Evolutionary conservation across 371 early-diverging fungal genomes (phyloP), one percentile per base, ranked within the genome.

Genomic region (Mortierella sp.): DNA sequence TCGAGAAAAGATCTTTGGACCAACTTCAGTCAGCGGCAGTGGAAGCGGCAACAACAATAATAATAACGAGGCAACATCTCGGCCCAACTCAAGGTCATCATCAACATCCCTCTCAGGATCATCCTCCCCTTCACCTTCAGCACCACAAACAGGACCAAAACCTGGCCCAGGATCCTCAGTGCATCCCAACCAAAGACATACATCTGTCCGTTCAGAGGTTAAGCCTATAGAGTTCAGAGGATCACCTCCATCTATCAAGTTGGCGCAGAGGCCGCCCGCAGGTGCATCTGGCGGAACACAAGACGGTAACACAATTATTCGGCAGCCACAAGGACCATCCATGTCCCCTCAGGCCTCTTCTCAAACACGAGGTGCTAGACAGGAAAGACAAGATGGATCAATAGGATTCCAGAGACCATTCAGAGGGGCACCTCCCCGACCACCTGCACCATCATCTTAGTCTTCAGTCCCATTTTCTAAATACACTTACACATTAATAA

Each of bases 1-100:
- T 0, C 70, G 79, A 12, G 79, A 78, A 74, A 78, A 78, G 74
- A 78, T 78, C 68, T 78, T 78, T 74, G 79, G 79, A 26, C 62
- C 70, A 4, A 59, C 77, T 1, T 28, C 70, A 22, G 24, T 70
- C 5, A 35, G 66, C 61, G 20, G 28, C 70, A 1, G 20, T 59
- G 26, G 11, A 62, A 3, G 20, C 67, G 5, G 22, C 62, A 8
- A 11, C 57, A 52, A 35, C 51, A 26, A 47, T 11, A 47, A 40
- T 52, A 24, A 40, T 47, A 26, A 30, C 0, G 26, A 63, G 20
- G 26, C 51, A 24, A 43, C 28, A n/a, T 37, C 64, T 12, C 52
- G 35, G 14, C 22, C 62, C 4, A 20, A 55, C 57, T 52, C 73
- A 22, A 62, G 51, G 10, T 68, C 74, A 18, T 40, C 59, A 18